Evolutionary conservation across 192 early-diverging fungal genomes (phyloP).

Genomic region (Dissophora globulifera): DNA sequence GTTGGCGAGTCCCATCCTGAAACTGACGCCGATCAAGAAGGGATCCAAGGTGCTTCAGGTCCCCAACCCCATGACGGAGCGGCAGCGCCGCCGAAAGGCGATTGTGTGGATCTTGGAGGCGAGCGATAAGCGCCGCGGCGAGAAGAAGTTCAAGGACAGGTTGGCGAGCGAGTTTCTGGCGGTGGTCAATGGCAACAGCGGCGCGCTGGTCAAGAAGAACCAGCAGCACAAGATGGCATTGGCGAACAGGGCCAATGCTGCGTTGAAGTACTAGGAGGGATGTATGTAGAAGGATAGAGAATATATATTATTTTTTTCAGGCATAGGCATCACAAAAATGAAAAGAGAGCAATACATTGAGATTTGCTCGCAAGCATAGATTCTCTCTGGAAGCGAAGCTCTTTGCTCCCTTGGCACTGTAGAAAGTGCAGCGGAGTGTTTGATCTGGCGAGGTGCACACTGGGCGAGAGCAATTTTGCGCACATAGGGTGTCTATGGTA

Average conservation of each 20-base stretch:
- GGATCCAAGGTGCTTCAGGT: conserved; percentile 86
- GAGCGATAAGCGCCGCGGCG: conserved; percentile 65
- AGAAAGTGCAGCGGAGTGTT: no score
- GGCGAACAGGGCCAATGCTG: conserved; percentile 81
- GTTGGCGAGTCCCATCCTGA: conserved; percentile 78
- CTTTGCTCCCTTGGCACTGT: no score
- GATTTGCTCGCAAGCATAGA: no score
- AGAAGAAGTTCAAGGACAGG: conserved; percentile 73
- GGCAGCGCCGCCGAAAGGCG: conserved; percentile 79
- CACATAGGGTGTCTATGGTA: no score
- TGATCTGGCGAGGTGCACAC: no score
- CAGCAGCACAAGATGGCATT: conserved; percentile 84
- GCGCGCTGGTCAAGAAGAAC: conserved; percentile 78
- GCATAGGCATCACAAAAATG: no score
- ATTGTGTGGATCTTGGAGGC: conserved; percentile 91
- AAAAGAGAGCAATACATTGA: no score
- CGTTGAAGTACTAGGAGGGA: conserved; percentile 53
- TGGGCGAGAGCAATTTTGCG: no score
- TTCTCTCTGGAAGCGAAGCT: no score
- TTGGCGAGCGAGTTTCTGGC: conserved; percentile 84
- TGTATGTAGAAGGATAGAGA: no score
- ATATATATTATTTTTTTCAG: conserved; percentile 2
- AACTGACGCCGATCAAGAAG: conserved; percentile 73
- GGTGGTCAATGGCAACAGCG: conserved; percentile 77
- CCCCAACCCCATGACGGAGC: conserved; percentile 79